Evolutionary conservation across 2,329 filamentous ascomycete species (phyloP), one percentile per base, ranked within the genome.

Genomic region (Colletotrichum chlorophyti): DNA sequence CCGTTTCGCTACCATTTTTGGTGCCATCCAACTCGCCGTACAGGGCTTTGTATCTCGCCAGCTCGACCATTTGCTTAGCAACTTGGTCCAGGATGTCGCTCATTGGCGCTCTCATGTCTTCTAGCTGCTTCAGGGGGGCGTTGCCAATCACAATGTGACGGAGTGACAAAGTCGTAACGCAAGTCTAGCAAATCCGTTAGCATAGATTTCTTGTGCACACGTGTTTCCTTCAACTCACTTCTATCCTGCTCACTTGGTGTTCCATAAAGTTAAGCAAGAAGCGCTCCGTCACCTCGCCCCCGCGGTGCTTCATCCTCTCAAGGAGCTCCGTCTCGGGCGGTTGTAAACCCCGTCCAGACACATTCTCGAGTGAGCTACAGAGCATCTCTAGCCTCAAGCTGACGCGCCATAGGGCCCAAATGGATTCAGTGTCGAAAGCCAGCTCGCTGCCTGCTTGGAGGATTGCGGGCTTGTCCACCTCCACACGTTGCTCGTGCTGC

Each of bases 221-320:
- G 6, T n/a, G 17, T 15, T 5, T 12, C 14, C 12, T 12, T 17
- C 10, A 14, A 76, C 88, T 75, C 80, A 96, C 93, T 87, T 99
- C 95, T 71, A 99, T 96, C 68, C 95, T 87, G 71, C 91, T 93
- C 65, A 99, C 90, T 81, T 97, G 93, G 71, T 98, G 93, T 71
- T 96, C 93, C 72, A 98, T 84, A 68, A 99, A 92, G 68, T 91
- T 93, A 53, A 96, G 76, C 74, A 98, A 78, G 74, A 96, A 94
- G 50, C 86, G 82, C 79, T 98, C 95, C 24, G 93, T 92, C 51
- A 97, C 85, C 70, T 97, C 93, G 10, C 91, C 92, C 47, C 91
- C 91, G 37, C 88, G 76, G 53, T 80, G 72, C 70, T 80, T 83
- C 70, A 86, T 81, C 48, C 81, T 77, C 63, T 97, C 92, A 64